phyloP scores from a whole-genome alignment of 169 alveolate genomes.

The Plasmodium vivax region DNA sequence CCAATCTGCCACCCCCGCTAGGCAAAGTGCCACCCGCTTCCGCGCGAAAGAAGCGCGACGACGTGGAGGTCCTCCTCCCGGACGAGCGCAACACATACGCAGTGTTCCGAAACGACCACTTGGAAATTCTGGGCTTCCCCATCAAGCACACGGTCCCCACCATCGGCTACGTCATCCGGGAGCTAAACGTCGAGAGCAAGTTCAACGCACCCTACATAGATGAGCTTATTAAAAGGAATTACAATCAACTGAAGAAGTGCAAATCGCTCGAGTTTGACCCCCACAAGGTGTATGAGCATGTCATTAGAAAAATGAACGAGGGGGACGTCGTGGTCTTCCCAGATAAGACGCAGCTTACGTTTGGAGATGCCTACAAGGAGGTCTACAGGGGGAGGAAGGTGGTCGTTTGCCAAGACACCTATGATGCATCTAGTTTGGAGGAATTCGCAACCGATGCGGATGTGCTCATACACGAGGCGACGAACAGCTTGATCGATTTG shows the following conservation, averaged over 20 bases:
- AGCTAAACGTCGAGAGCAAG: constrained; percentile 69
- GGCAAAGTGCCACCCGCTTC: neutral
- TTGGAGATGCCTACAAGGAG: constrained; percentile 23
- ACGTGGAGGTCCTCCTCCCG: constrained; percentile 42
- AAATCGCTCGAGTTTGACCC: constrained; percentile 36
- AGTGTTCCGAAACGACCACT: constrained; percentile 74
- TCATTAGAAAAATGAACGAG: constrained; percentile 38
- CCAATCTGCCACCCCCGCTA: too few species aligned
- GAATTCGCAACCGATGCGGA: constrained; percentile 81
- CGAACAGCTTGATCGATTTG: constrained; percentile 73
- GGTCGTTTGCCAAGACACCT: constrained; percentile 83
- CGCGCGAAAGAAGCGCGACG: neutral
- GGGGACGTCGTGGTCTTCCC: constrained; percentile 10
- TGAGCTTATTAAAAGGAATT: constrained; percentile 75
- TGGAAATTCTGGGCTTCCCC: constrained; percentile 78
- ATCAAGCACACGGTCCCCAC: constrained; percentile 87
- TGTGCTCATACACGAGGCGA: constrained; percentile 82
- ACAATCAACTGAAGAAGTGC: constrained; percentile 37
- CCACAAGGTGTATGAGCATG: constrained; percentile 53
- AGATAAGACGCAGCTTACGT: constrained; percentile 13
- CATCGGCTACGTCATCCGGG: constrained; percentile 87
- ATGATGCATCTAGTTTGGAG: constrained; percentile 78
- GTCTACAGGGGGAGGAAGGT: constrained; percentile 73
- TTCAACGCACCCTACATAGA: constrained; percentile 75
- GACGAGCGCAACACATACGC: constrained; percentile 70